These are phyloP conservation scores for Scedosporium minutisporum DNA, from an alignment of 2,329 filamentous ascomycete species.

Conservation along the genomic window DNA sequence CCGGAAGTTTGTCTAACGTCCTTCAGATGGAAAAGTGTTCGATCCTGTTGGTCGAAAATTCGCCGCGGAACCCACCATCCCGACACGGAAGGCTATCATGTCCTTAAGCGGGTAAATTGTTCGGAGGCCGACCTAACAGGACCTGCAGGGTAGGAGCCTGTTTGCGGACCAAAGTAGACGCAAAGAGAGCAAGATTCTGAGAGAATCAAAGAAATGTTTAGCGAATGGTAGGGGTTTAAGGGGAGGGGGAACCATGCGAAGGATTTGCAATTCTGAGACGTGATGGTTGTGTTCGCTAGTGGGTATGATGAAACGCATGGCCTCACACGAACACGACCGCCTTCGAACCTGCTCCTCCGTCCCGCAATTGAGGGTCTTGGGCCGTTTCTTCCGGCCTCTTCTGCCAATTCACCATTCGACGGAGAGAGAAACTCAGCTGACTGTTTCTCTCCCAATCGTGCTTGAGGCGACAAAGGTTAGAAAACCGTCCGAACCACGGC, in stretches of 20 bases:
- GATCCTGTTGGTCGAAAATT: neutral
- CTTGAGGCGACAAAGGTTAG: neutral
- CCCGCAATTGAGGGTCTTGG: neutral
- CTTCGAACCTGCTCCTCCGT: neutral
- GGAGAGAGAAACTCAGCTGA: neutral
- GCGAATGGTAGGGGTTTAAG: neutral
- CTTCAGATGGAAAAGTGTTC: neutral
- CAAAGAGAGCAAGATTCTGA: neutral
- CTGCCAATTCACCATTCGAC: neutral
- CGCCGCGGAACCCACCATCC: neutral
- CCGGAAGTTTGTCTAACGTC: neutral
- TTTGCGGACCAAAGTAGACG: neutral
- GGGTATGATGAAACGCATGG: neutral
- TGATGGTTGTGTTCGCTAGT: neutral
- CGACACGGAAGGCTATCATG: neutral
- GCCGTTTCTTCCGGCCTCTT: neutral
- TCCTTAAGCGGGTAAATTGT: conserved; percentile 4
- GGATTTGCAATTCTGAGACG: conserved; percentile 1
- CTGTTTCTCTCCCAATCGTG: neutral
- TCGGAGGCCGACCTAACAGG: neutral
- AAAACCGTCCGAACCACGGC: neutral
- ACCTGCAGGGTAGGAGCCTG: neutral
- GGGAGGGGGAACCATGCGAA: neutral
- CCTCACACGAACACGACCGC: neutral
- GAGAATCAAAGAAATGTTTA: neutral